These are phyloP conservation scores for Candida ficus DNA, from an alignment of 805 yeast species.

Conservation along the genomic window DNA sequence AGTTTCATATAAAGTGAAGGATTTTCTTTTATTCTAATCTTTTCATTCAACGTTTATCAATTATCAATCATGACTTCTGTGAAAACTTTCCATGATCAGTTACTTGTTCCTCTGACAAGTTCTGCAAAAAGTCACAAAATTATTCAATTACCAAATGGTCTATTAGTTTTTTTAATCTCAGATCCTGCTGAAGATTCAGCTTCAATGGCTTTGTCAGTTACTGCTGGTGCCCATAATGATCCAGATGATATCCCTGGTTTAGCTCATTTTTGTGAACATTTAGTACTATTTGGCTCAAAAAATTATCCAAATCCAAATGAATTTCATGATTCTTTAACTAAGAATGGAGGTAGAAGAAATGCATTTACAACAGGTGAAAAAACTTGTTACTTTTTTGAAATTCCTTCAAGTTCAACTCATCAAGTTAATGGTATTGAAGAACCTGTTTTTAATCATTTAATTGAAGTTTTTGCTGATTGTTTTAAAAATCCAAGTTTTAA, in stretches of 20 bases:
- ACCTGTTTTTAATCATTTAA: conserved; percentile 39
- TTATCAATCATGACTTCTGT: conserved; percentile 7
- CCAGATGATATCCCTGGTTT: conserved; percentile 68
- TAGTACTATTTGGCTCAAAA: conserved; percentile 54
- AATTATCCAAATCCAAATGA: conserved; percentile 42
- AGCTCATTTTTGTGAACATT: conserved; percentile 88
- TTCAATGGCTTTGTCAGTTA: conserved; percentile 69
- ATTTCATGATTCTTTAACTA: conserved; percentile 38
- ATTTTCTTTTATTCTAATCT: neutral
- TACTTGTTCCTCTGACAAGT: conserved; percentile 32
- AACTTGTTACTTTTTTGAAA: conserved; percentile 58
- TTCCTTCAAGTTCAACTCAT: conserved; percentile 39
- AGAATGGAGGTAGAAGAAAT: conserved; percentile 53
- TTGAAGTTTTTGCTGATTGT: conserved; percentile 46
- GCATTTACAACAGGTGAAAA: conserved; percentile 68
- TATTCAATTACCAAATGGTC: conserved; percentile 60
- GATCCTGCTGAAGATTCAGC: conserved; percentile 65
- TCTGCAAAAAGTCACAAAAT: conserved; percentile 37
- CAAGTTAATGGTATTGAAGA: conserved; percentile 11
- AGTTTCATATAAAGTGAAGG: neutral
- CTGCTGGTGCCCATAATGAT: conserved; percentile 78
- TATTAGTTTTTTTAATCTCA: conserved; percentile 62
- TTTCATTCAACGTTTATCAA: too few relatives aligned
- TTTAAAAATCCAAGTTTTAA: conserved; percentile 49
- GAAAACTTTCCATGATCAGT: conserved; percentile 15